Conservation (phyloP, 768 basidiomycete species). For the Tricholoma saponaceum region DNA sequence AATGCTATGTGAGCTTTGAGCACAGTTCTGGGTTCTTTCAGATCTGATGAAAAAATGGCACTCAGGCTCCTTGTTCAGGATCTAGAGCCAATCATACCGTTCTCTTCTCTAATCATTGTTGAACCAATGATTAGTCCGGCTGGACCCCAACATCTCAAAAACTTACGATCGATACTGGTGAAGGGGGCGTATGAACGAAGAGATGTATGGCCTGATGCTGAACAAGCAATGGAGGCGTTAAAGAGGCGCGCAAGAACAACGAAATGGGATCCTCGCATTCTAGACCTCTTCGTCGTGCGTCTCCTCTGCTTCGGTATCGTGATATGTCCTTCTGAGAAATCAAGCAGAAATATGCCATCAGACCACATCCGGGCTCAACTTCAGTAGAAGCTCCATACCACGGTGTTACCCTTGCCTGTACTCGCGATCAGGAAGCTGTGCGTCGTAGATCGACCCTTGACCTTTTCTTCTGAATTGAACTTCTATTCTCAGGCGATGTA, state of each 20-base stretch:
- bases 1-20: conserved; percentile 51
- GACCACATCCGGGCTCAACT: conserved; percentile 28
- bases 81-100: conserved; percentile 39
- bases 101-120: conserved; percentile 51
- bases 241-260: conserved; percentile 27
- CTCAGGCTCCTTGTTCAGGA: conserved; percentile 51
- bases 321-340: neutral
- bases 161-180: conserved; percentile 40
- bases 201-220: conserved; percentile 47
- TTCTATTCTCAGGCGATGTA: conserved; percentile 52
- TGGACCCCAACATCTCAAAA: conserved; percentile 36
- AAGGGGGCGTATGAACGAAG: conserved; percentile 44
- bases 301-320: neutral
- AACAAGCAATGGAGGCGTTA: conserved; percentile 36
- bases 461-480: neutral
- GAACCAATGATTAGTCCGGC: conserved; percentile 62
- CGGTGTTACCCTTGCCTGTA: conserved; percentile 52
- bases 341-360: conserved; percentile 43
- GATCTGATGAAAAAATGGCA: neutral
- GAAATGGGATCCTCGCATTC: conserved; percentile 52
- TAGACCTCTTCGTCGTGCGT: conserved; percentile 50
- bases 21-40: neutral
- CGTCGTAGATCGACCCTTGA: conserved; percentile 14
- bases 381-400: conserved; percentile 27
- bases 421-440: conserved; percentile 60